These are phyloP conservation scores for Aureobasidium sp. DNA, from an alignment of 2,329 filamentous ascomycete genomes.

Conservation along the genomic window DNA sequence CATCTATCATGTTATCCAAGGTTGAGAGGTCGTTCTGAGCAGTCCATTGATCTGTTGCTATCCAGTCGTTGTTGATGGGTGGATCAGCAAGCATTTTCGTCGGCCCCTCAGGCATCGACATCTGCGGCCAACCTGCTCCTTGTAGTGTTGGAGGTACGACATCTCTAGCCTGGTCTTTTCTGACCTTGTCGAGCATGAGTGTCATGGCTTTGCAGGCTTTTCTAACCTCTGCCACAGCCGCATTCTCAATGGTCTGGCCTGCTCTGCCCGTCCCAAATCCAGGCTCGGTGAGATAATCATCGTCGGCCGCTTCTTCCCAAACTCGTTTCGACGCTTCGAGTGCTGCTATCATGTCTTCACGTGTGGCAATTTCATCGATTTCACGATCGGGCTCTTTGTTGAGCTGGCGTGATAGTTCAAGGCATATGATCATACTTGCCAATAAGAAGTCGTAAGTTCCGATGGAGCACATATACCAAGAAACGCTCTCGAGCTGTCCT, in stretches of 20 bases:
- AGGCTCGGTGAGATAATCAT: background rate
- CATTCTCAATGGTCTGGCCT: conserved; percentile 9
- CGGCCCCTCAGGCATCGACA: background rate
- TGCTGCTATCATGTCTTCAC: conserved; percentile 25
- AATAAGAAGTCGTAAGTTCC: conserved; percentile 43
- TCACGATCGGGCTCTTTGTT: conserved; percentile 12
- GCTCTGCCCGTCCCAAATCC: background rate
- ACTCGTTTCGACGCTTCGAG: conserved; percentile 29
- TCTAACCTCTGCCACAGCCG: conserved; percentile 26
- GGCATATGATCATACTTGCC: conserved; percentile 43
- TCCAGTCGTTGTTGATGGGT: background rate
- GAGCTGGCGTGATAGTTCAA: conserved; percentile 32
- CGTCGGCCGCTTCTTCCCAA: conserved; percentile 22
- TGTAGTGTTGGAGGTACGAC: background rate
- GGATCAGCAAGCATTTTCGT: background rate
- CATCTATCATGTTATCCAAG: conserved; percentile 28
- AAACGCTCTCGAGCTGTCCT: conserved; percentile 37
- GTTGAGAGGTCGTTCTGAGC: conserved; percentile 22
- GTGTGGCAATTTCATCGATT: conserved; percentile 16
- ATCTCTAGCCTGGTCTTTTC: conserved; percentile 13
- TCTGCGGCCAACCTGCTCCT: background rate
- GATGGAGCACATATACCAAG: conserved; percentile 42
- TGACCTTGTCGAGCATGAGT: conserved; percentile 28
- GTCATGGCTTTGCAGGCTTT: conserved; percentile 28
- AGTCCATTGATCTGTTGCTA: background rate